These are phyloP conservation scores for Mortierella sp. DNA, from an alignment of 371 early-diverging fungal species.

Conservation along the genomic window DNA sequence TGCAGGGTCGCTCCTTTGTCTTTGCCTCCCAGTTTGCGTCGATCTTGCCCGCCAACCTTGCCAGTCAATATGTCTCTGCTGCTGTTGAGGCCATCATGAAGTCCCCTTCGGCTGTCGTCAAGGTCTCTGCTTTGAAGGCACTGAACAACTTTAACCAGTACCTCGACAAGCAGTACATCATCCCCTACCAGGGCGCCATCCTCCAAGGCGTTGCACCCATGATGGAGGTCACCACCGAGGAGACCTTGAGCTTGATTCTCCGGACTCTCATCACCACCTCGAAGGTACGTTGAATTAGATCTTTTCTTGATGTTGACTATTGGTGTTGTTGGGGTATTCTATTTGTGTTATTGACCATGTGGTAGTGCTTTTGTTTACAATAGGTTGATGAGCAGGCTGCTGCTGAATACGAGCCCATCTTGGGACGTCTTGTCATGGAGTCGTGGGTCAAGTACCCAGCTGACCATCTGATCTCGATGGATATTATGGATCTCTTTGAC, in stretches of 20 bases:
- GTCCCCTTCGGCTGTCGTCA: constrained; percentile 72
- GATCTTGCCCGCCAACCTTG: constrained; percentile 76
- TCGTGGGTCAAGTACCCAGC: constrained; percentile 83
- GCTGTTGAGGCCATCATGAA: constrained; percentile 79
- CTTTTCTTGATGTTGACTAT: background rate
- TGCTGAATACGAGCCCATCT: constrained; percentile 76
- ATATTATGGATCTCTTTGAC: constrained; percentile 85
- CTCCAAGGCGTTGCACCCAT: constrained; percentile 77
- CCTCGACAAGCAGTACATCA: constrained; percentile 67
- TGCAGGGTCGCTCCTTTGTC: constrained; percentile 91
- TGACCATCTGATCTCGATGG: constrained; percentile 77
- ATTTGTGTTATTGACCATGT: background rate
- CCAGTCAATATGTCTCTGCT: constrained; percentile 78
- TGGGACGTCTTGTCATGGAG: constrained; percentile 82
- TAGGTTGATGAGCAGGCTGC: constrained; percentile 77
- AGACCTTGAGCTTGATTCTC: constrained; percentile 83
- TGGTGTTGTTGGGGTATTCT: background rate
- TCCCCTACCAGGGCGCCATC: constrained; percentile 76
- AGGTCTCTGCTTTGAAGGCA: constrained; percentile 87
- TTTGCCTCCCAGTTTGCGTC: constrained; percentile 87
- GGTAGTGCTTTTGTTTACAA: background rate
- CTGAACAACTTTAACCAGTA: constrained; percentile 78
- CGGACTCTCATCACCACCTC: constrained; percentile 82
- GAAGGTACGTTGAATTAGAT: constrained; percentile 61
- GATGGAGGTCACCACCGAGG: constrained; percentile 77